A percentile compares a stretch with the other conserved stretches of the same genome.
phyloP scores from a whole-genome alignment of 257 asterid genomes.

The Solanum lycopersicoides region DNA sequence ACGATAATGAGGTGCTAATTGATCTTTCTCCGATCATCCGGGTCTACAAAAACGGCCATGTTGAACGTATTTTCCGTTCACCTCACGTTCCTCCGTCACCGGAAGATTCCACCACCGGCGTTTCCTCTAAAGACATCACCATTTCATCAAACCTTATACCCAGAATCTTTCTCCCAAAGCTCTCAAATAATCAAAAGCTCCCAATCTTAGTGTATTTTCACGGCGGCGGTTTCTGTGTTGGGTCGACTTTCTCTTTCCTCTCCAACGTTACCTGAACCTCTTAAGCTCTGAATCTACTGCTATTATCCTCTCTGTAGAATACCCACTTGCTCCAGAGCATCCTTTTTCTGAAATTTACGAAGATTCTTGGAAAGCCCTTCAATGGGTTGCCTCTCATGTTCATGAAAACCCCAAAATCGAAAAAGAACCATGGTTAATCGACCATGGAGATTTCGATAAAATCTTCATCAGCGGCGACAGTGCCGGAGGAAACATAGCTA shows the following conservation, averaged over 20 bases:
- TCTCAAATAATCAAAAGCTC: neutral
- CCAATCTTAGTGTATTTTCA: conserved; percentile 19
- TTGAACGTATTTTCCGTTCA: conserved; percentile 3
- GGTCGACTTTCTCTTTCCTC: conserved; percentile 14
- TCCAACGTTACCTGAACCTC: conserved; percentile 6
- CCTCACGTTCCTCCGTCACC: conserved; percentile 12
- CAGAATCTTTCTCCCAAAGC: conserved; percentile 14
- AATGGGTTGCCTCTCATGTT: conserved; percentile 13
- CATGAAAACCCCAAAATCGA: neutral
- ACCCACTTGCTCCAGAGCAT: neutral
- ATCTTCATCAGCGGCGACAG: conserved; percentile 6
- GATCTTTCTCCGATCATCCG: conserved; percentile 9
- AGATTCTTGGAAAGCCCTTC: conserved; percentile 17
- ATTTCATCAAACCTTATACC: conserved; percentile 12
- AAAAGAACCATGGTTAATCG: neutral
- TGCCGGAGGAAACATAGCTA: conserved; percentile 18
- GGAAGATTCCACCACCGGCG: neutral
- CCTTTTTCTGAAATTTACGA: neutral
- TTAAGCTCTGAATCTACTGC: neutral
- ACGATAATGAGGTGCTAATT: neutral
- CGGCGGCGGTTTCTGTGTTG: conserved; percentile 7
- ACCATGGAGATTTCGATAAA: neutral
- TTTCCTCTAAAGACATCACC: conserved; percentile 18
- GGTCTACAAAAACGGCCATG: conserved; percentile 9
- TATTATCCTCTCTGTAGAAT: conserved; percentile 9